Conservation (phyloP, 306 rosid species). For the Quercus mongolica region DNA sequence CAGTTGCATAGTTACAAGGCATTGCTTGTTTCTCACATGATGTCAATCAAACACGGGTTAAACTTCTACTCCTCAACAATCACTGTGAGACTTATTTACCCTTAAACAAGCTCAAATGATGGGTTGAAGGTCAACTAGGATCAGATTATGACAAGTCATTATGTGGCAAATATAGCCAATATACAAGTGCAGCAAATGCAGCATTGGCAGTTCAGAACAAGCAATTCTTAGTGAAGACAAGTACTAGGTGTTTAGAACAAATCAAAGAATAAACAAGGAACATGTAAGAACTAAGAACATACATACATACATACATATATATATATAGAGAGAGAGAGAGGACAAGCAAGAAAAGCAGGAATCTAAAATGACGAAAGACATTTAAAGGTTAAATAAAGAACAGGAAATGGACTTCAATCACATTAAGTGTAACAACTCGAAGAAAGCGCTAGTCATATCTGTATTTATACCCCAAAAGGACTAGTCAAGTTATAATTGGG, state of each 20-base stretch:
- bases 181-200: not conserved
- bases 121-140: not conserved
- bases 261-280: not conserved
- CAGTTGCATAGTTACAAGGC: too few species aligned
- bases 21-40: not conserved
- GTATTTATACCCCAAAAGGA: too few species aligned
- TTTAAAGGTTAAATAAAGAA: too few species aligned
- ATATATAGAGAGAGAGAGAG: too few species aligned
- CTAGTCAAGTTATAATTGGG: too few species aligned
- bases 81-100: not conserved
- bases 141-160: not conserved
- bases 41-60: not conserved
- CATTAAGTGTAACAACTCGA: too few species aligned
- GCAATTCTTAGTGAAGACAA: not conserved
- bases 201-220: not conserved
- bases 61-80: not conserved
- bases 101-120: not conserved
- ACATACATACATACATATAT: too few species aligned
- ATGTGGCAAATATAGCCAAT: not conserved
- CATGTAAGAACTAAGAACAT: not conserved
- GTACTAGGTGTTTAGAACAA: not conserved
- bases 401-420: too few species aligned
- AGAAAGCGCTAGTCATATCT: too few species aligned
- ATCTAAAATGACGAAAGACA: too few species aligned
- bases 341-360: too few species aligned